Evolutionary conservation across 2,329 filamentous ascomycete genomes (phyloP), one percentile per base, ranked within the genome.

Genomic region (Pseudogymnoascus sp.): DNA sequence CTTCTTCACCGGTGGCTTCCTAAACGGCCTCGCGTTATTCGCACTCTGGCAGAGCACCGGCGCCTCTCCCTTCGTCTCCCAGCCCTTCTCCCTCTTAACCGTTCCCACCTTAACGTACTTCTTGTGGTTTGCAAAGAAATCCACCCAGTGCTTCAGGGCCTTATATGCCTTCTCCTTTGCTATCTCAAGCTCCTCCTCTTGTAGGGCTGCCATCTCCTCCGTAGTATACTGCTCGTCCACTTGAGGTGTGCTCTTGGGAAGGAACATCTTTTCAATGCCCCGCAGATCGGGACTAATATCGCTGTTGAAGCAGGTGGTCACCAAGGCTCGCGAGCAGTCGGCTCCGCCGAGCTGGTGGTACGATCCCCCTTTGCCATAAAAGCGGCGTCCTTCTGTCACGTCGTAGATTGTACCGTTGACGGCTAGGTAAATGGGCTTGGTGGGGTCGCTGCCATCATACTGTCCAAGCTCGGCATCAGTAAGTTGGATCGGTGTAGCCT

Each of bases 321-420:
- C 87, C 75, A 92, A 99, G 19, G 88, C 91, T 59, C 95, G 88
- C 13, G 89, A 86, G 35, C 93, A 93, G 76, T 99, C 95, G 66
- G 83, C 82, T 65, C 93, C 95, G 0, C 92, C 85, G 75, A 99
- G 96, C 77, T 89, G 88, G 71, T 87, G 82, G 80, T 99, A 99
- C 38, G 86, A 86, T 4, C 93, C 95, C 29, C 91, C 92, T 0
- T 93, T 88, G 0, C 90, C 90, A 78, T 95, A 95, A 76, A 89
- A 79, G 75, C 82, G 75, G 69, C 84, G 80, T 62, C 86, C 87
- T 31, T 82, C 77, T n/a, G 84, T 84, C 42, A 96, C 91, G 75
- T 96, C 91, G 81, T 89, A 95, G 77, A 96, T 90, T 64, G 86
- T 90, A 72, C 89, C 88, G 78, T 95, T 93, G 71, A 99, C 86